phyloP scores from a whole-genome alignment of 2,329 filamentous ascomycete species.

The Meredithiella fracta region DNA sequence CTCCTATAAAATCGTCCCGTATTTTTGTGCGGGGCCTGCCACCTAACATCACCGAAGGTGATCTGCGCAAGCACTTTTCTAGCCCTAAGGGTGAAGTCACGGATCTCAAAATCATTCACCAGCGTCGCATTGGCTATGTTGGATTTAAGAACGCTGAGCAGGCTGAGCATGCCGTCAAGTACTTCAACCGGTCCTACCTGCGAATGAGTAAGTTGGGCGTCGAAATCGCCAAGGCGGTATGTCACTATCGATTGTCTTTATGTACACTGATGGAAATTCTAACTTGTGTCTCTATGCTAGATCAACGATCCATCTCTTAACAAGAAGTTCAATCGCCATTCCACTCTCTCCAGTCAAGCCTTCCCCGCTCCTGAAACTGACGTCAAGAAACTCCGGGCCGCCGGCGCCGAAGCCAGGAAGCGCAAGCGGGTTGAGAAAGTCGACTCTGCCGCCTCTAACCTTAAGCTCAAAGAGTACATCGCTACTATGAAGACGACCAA shows the following conservation, averaged over 20 bases:
- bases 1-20: slow-evolving; percentile 43
- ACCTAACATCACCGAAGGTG: slow-evolving; percentile 65
- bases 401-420: slow-evolving; percentile 36
- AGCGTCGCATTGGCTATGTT: slow-evolving; percentile 86
- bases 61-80: slow-evolving; percentile 80
- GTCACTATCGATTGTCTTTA: background rate
- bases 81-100: slow-evolving; percentile 58
- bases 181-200: slow-evolving; percentile 91
- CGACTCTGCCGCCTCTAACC: slow-evolving; percentile 37
- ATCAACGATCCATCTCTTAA: slow-evolving; percentile 15
- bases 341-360: background rate
- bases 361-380: background rate
- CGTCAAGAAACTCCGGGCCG: background rate
- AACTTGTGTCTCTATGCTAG: slow-evolving; percentile 4
- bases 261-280: background rate
- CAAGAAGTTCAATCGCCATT: slow-evolving; percentile 4
- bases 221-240: slow-evolving; percentile 68
- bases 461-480: slow-evolving; percentile 74
- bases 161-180: slow-evolving; percentile 70
- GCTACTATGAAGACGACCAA: slow-evolving; percentile 52
- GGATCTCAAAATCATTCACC: slow-evolving; percentile 79
- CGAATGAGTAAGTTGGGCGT: slow-evolving; percentile 89
- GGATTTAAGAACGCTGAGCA: slow-evolving; percentile 75
- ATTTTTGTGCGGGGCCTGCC: slow-evolving; percentile 73
- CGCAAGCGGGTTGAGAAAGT: slow-evolving; percentile 46